Evolutionary conservation across 2,329 filamentous ascomycete species (phyloP).

Genomic region (Cordyceps militaris): DNA sequence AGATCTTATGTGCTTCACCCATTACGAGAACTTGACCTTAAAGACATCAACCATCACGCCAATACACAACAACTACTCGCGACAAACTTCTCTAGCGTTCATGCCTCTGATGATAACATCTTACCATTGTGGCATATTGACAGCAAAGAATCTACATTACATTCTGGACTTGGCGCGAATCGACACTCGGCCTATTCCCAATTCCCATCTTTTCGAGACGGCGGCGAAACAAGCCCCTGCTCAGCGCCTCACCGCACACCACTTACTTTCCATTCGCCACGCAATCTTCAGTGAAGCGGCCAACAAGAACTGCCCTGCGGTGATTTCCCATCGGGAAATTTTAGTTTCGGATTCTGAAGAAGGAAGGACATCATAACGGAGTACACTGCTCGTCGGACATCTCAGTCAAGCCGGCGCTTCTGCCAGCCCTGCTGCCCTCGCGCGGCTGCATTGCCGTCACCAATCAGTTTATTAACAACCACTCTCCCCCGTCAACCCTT

Average conservation of each 20-base stretch:
- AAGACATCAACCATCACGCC: background rate
- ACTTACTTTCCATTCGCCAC: background rate
- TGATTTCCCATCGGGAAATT: slow-evolving; percentile 6
- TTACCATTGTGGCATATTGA: background rate
- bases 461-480: slow-evolving; percentile 12
- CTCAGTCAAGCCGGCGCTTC: slow-evolving; percentile 7
- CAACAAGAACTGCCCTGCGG: background rate
- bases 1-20: slow-evolving; percentile 13
- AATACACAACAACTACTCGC: background rate
- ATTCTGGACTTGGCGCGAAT: background rate
- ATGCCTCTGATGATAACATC: slow-evolving; percentile 1
- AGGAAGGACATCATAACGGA: background rate
- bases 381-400: background rate
- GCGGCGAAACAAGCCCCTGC: slow-evolving; percentile 12
- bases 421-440: background rate
- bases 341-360: slow-evolving; percentile 1
- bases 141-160: background rate
- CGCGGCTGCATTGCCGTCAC: slow-evolving; percentile 9
- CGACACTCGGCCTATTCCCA: background rate
- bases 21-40: background rate
- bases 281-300: background rate
- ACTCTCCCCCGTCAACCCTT: slow-evolving; percentile 8
- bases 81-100: background rate
- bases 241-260: slow-evolving; percentile 7
- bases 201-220: slow-evolving; percentile 12